phyloP scores from a whole-genome alignment of 106 monocot species.

The Xerophyta viscosa region DNA sequence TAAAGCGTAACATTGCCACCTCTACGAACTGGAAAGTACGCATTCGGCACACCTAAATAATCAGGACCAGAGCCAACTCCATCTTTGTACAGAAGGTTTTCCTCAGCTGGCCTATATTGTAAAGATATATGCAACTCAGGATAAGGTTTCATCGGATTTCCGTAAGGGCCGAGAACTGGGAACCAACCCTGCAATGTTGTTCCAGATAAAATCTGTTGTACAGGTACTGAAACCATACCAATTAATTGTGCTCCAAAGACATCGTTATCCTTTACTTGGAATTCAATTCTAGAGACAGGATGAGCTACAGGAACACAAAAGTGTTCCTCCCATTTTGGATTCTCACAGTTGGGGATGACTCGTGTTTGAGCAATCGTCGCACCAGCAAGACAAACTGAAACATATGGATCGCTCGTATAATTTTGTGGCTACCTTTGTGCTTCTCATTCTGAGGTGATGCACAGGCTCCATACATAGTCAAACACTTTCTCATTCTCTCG shows the following conservation, averaged over 20 bases:
- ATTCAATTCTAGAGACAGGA: conserved; percentile 31
- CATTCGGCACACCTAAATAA: conserved; percentile 43
- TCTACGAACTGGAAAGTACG: conserved; percentile 51
- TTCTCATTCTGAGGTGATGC: conserved; percentile 10
- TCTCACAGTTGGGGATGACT: conserved; percentile 58
- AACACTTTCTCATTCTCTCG: conserved; percentile 70
- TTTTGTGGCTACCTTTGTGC: conserved; percentile 19
- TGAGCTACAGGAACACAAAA: conserved; percentile 69
- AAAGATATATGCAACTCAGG: conserved; percentile 64
- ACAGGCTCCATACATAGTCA: conserved; percentile 32
- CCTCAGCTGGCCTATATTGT: conserved; percentile 37
- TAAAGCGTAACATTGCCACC: conserved; percentile 52
- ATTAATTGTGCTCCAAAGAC: conserved; percentile 80
- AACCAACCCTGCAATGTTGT: conserved; percentile 43
- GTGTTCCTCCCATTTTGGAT: conserved; percentile 71
- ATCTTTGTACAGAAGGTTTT: conserved; percentile 36
- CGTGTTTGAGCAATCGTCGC: conserved; percentile 57
- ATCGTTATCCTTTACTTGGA: conserved; percentile 73
- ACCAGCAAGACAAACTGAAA: conserved; percentile 54
- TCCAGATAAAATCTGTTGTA: conserved; percentile 34
- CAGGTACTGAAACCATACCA: conserved; percentile 46
- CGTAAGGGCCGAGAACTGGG: conserved; percentile 26
- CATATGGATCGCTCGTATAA: conserved; percentile 77
- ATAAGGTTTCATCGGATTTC: conserved; percentile 19
- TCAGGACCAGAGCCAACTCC: conserved; percentile 51